A percentile compares a stretch with the other conserved stretches of the same genome.
Conservation (phyloP, 139 green algal genomes). For the Volvox africanus region DNA sequence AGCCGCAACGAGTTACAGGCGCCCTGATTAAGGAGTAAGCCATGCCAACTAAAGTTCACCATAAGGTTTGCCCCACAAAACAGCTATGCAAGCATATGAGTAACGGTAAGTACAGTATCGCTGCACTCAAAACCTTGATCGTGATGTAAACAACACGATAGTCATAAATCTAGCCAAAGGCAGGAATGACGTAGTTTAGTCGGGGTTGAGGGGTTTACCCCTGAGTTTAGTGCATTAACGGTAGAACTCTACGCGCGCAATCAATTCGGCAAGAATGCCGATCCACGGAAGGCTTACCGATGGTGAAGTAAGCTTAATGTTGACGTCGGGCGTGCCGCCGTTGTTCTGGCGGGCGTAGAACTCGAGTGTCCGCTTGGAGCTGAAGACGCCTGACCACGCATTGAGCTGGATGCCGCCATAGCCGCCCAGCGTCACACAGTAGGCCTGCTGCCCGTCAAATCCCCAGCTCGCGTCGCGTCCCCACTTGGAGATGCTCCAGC, state of each 20-base stretch:
- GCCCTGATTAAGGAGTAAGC: background rate
- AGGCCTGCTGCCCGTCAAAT: slow-evolving; percentile 43
- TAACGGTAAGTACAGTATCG: too few species aligned
- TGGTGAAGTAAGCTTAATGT: slow-evolving; percentile 6
- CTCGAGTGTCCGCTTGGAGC: slow-evolving; percentile 20
- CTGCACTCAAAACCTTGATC: too few species aligned
- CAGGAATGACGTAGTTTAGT: too few species aligned
- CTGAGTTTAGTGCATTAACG: too few species aligned
- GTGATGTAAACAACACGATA: too few species aligned
- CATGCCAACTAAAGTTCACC: too few species aligned
- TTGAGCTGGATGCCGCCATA: slow-evolving; percentile 35
- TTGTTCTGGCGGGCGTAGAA: slow-evolving; percentile 36
- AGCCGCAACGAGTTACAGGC: background rate
- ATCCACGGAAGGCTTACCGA: background rate
- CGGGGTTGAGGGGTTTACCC: too few species aligned
- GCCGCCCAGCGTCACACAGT: slow-evolving; percentile 33
- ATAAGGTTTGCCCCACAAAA: too few species aligned
- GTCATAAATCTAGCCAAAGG: too few species aligned
- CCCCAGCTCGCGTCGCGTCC: slow-evolving; percentile 12
- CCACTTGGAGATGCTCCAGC: slow-evolving; percentile 37
- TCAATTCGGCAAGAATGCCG: too few species aligned
- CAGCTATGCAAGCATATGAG: too few species aligned
- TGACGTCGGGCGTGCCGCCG: slow-evolving; percentile 26
- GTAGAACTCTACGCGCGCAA: too few species aligned
- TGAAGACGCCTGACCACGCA: slow-evolving; percentile 30